Base-by-base conservation (phyloP, 2,329 filamentous ascomycete species). In the Cordyceps farinosa region DNA sequence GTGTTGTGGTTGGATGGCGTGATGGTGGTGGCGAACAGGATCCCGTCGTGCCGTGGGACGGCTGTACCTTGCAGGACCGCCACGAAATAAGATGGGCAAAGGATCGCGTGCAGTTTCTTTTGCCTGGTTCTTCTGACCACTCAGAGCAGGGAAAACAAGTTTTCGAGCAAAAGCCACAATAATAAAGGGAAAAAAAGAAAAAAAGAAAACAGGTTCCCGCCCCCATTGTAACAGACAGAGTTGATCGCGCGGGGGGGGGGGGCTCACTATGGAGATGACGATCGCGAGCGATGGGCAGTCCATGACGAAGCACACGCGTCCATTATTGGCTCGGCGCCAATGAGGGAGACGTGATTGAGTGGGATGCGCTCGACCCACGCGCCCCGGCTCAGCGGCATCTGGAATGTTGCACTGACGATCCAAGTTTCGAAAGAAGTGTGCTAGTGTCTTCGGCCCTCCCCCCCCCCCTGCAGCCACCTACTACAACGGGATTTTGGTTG, bases 231-330 rank as follows among this genome's bases (percentile, higher is more conserved):
- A 30, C 53, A 56, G 29, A 56, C n/a, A 5, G 29, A 32, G 29
- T 11, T 17, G 40, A 56, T 56, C 40, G 53, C 15, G 22, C 22
- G 22, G 22, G 22, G 22, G 22, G 22, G 22, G 22, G 40, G 53
- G 38, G 40, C 27, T 15, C 29, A 44, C 40, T n/a, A 44, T 56
- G 29, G 38, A 17, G 53, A 45, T 10, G 53, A 45, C 17, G 53
- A 56, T 56, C 53, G 40, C 40, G 53, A 56, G 40, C 53, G 53
- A 56, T 56, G 53, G 17, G 17, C 53, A 34, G 38, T 56, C 40
- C 53, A 56, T 56, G 53, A 56, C 53, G 53, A 56, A 56, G 38
- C 53, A 29, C 7, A 32, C 27, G 17, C 34, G 40, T 22, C 4
- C 17, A 3, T 27, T 9, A 56, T 56, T 56, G 40, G 53, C 38